phyloP scores from a whole-genome alignment of 306 rosid genomes.

The Carpinus fangiana region DNA sequence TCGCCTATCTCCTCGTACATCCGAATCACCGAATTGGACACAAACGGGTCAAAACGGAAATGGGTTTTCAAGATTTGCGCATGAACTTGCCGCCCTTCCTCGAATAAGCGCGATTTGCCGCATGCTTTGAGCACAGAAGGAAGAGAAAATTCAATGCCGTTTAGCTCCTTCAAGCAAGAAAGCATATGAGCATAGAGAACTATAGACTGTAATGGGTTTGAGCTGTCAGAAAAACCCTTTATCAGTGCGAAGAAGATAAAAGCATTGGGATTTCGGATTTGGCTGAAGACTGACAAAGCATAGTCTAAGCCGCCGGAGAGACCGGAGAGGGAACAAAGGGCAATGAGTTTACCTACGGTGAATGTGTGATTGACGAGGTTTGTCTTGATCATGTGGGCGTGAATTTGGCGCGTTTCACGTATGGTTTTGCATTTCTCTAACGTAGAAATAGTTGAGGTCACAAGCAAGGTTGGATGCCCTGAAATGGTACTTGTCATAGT shows the following conservation, averaged over 20 bases:
- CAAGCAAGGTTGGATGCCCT: neutral
- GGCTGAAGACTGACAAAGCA: conserved; percentile 29
- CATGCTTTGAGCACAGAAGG: conserved; percentile 54
- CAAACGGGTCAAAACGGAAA: conserved; percentile 44
- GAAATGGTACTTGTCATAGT: conserved; percentile 30
- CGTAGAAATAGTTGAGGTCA: conserved; percentile 24
- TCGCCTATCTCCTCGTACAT: conserved; percentile 46
- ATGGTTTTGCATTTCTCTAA: conserved; percentile 46
- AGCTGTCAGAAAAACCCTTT: conserved; percentile 31
- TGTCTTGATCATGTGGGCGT: conserved; percentile 52
- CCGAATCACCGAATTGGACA: conserved; percentile 47
- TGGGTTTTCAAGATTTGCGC: conserved; percentile 44
- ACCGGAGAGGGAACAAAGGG: conserved; percentile 17
- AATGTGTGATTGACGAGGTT: conserved; percentile 41
- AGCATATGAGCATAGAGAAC: conserved; percentile 42
- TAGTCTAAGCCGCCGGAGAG: conserved; percentile 29
- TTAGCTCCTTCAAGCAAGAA: conserved; percentile 27
- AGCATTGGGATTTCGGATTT: conserved; percentile 31
- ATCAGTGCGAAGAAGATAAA: conserved; percentile 33
- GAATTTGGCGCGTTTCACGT: conserved; percentile 47
- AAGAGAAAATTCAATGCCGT: conserved; percentile 38
- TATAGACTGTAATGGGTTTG: conserved; percentile 40
- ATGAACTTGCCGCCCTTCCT: conserved; percentile 49
- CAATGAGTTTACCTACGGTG: conserved; percentile 33
- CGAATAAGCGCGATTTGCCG: conserved; percentile 37